These are phyloP conservation scores for Pseudonectria foliicola DNA, from an alignment of 2,329 filamentous ascomycete species.

Conservation along the genomic window DNA sequence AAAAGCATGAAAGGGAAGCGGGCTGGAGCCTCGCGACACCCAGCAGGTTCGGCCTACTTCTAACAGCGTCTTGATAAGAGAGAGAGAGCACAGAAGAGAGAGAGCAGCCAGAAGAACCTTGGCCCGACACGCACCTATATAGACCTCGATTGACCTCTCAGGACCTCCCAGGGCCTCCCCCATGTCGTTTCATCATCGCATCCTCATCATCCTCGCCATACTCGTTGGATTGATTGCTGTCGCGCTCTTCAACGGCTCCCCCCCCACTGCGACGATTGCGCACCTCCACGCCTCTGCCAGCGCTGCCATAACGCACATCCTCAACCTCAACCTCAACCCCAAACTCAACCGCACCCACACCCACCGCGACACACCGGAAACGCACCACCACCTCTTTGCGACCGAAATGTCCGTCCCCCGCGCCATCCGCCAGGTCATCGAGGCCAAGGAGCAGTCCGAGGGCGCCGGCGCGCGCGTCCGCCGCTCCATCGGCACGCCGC, in stretches of 20 bases:
- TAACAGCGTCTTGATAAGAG: too few relatives aligned
- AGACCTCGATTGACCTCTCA: conserved; percentile 9
- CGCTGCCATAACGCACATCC: conserved; percentile 1
- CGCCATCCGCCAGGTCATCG: conserved; percentile 74
- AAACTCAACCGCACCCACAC: conserved; percentile 9
- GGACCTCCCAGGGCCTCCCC: conserved; percentile 7
- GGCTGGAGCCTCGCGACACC: neutral
- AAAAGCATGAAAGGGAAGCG: too few relatives aligned
- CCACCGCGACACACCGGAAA: conserved; percentile 6
- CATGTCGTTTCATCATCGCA: conserved; percentile 25
- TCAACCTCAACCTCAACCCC: conserved; percentile 2
- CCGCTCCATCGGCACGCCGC: conserved; percentile 76
- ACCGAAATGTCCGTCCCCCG: conserved; percentile 61
- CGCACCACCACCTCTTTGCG: conserved; percentile 23
- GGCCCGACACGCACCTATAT: conserved; percentile 11
- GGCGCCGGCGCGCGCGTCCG: conserved; percentile 82
- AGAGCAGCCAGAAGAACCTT: neutral
- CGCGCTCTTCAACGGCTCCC: conserved; percentile 17
- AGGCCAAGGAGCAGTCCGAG: conserved; percentile 79
- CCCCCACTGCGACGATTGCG: conserved; percentile 13
- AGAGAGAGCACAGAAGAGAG: too few relatives aligned
- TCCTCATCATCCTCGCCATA: conserved; percentile 19
- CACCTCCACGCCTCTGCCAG: conserved; percentile 7
- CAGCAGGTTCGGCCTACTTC: conserved; percentile 13
- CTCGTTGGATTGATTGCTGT: conserved; percentile 24